Base-by-base conservation (phyloP, 2,329 filamentous ascomycete genomes). In the Aspergillus sp. region DNA sequence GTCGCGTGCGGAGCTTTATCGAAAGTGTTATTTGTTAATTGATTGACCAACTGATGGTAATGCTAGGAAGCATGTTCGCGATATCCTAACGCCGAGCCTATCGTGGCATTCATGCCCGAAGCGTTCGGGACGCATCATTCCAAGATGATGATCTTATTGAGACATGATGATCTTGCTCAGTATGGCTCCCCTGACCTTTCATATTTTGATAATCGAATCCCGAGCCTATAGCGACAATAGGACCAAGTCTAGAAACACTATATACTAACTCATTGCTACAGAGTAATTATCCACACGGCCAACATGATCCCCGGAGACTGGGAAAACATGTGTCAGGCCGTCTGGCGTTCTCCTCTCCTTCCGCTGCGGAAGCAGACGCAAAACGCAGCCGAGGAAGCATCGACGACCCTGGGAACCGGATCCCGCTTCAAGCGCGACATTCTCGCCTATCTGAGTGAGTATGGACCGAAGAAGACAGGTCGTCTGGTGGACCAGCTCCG, bases 251-350 rank as follows among this genome's bases (percentile, higher is more conserved):
- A 29, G 26, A 29, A 29, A 9, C 7, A 29, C 26, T 5, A 16
- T 50, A 29, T 11, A 11, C 16, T 24, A 36, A 52, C 20, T n/a
- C 7, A 9, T 22, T 36, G 18, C 22, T 16, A 6, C 18, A 80
- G 78, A 51, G 79, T 96, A 6, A 77, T 96, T 57, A 92, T 96
- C 31, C 91, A 96, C 67, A 96, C 92, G 0, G 91, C 92, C 18
- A 96, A 96, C 67, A 92, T 96, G 89, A 94, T 96, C n/a, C 71
- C 82, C 4, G 87, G 88, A 57, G 92, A 96, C 73, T 96, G 92
- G 92, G 84, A 81, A 1, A 95, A 95, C 66, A 90, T 96, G 90
- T 90, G 88, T 0, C 92, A 96, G 72, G 91, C 86, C 1, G 84
- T 90, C 5, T 96, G 92, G 92, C 81, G 78, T 53, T 94, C 91